A percentile compares a stretch with the other conserved stretches of the same genome.
Evolutionary conservation across 352 stramenopile species (phyloP).

Genomic region (Globisporangium ultimum): DNA sequence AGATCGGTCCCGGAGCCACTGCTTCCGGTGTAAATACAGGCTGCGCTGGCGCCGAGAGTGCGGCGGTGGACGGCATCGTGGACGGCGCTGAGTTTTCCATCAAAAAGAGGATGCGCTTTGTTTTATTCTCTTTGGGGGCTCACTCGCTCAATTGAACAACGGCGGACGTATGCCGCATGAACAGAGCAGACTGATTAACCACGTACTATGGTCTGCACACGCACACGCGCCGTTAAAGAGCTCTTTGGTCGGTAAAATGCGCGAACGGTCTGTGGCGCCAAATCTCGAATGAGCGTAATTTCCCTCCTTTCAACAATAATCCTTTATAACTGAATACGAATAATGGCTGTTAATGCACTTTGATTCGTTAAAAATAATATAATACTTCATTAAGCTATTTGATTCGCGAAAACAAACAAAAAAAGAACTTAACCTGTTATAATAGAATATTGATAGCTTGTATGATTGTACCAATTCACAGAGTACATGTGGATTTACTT

Average conservation of each 20-base stretch:
- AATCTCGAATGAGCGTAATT: too few species aligned
- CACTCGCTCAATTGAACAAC: not conserved
- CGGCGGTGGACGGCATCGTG: not conserved
- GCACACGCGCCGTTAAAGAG: not conserved
- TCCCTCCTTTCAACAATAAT: too few species aligned
- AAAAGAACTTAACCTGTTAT: too few species aligned
- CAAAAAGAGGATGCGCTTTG: not conserved
- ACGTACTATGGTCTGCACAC: too few species aligned
- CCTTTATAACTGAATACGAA: too few species aligned
- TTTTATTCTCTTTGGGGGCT: not conserved
- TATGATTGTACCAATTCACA: too few species aligned
- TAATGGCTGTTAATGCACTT: too few species aligned
- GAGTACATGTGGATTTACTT: too few species aligned
- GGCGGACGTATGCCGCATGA: not conserved
- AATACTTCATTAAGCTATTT: too few species aligned
- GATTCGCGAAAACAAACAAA: too few species aligned
- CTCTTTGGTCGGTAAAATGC: not conserved
- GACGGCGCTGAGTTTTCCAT: constrained; percentile 7
- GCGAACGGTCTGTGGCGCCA: not conserved
- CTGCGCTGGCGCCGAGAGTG: not conserved
- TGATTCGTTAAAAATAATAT: too few species aligned
- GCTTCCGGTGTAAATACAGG: not conserved
- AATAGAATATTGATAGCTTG: too few species aligned
- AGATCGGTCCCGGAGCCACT: constrained; percentile 5
- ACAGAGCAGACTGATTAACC: not conserved